These are phyloP conservation scores for Solanum chiquidenum DNA, from an alignment of 257 asterid genomes.

Conservation along the genomic window DNA sequence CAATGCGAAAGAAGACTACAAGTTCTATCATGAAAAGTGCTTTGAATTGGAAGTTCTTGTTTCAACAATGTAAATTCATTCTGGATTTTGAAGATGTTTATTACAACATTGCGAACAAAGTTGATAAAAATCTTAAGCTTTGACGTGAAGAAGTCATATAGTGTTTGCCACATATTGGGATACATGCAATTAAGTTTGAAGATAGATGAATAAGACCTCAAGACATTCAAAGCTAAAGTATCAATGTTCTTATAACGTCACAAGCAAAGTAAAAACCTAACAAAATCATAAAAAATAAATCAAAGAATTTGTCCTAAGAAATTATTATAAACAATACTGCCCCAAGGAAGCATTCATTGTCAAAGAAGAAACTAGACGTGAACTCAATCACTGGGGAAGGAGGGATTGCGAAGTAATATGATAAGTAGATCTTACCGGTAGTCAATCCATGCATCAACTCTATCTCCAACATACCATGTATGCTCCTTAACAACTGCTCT, in stretches of 20 bases:
- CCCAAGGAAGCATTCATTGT: background rate
- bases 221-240: background rate
- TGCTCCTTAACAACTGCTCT: conserved; percentile 65
- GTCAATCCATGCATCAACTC: conserved; percentile 72
- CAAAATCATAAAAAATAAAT: background rate
- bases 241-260: background rate
- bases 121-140: background rate
- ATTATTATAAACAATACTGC: background rate
- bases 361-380: background rate
- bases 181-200: background rate
- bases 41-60: background rate
- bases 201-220: background rate
- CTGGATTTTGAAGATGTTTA: background rate
- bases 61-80: background rate
- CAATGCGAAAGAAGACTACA: background rate
- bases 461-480: conserved; percentile 81
- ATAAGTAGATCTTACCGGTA: conserved; percentile 40
- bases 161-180: background rate
- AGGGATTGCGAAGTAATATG: background rate
- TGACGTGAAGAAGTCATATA: background rate
- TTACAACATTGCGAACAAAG: background rate
- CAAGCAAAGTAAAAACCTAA: background rate
- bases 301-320: background rate
- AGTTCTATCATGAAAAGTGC: background rate
- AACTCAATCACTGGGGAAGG: background rate